These are phyloP conservation scores for Trametes polyzona DNA, from an alignment of 1,284 basidiomycete species.

Conservation along the genomic window DNA sequence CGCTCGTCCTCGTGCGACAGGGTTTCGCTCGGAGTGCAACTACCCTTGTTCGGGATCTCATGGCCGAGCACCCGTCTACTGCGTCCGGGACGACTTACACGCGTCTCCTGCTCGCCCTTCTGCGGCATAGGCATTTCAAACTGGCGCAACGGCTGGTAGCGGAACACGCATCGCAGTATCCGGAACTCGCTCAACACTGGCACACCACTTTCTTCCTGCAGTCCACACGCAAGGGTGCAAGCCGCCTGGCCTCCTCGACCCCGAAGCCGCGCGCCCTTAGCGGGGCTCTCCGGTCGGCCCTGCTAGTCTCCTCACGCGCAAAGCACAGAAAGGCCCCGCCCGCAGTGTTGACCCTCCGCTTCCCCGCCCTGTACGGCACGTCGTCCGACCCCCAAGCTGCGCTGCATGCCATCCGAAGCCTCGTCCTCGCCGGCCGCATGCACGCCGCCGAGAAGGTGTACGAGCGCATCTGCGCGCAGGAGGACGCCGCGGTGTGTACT, in stretches of 20 bases:
- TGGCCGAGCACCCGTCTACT: background rate
- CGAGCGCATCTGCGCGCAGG: conserved; percentile 28
- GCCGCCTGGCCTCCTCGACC: conserved; percentile 3
- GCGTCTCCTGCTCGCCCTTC: conserved; percentile 17
- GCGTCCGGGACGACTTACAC: conserved; percentile 9
- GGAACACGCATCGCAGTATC: background rate
- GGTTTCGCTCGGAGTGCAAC: conserved; percentile 10
- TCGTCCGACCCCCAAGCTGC: background rate
- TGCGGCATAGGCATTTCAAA: conserved; percentile 24
- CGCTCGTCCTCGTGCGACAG: conserved; percentile 14
- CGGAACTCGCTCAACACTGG: conserved; percentile 2
- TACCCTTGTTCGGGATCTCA: conserved; percentile 8
- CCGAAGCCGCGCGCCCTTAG: background rate
- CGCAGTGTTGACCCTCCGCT: background rate
- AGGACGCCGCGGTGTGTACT: conserved; percentile 42
- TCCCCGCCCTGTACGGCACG: background rate
- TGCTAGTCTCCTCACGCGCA: background rate
- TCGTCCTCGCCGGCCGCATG: conserved; percentile 26
- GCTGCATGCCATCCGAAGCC: conserved; percentile 12
- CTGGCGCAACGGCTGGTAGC: conserved; percentile 14
- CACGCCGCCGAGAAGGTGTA: conserved; percentile 49
- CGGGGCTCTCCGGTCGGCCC: background rate
- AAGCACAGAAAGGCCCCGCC: background rate
- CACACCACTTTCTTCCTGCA: background rate
- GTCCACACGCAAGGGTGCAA: conserved; percentile 8